Evolutionary conservation across 1,284 basidiomycete species (phyloP).

Genomic region (Apiotrichum mycotoxinovorans): DNA sequence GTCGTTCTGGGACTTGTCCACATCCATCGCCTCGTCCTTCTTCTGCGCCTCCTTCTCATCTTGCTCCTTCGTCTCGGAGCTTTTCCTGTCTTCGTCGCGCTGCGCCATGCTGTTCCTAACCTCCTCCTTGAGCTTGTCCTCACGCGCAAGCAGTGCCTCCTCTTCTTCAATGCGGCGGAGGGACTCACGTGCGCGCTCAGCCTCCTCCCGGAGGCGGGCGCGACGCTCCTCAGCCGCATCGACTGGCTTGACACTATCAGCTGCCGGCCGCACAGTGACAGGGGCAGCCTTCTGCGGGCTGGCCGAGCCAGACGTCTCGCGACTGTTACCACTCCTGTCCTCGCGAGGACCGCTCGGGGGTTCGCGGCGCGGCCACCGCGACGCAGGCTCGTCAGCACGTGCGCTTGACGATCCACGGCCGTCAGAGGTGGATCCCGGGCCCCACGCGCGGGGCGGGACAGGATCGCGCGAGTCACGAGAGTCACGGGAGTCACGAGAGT

Average conservation of each 20-base stretch:
- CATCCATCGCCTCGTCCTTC: background rate
- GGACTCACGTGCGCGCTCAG: slow-evolving; percentile 13
- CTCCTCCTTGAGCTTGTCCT: slow-evolving; percentile 6
- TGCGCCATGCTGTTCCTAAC: background rate
- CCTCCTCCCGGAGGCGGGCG: slow-evolving; percentile 20
- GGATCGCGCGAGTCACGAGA: background rate
- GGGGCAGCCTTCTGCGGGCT: background rate
- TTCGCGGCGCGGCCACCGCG: background rate
- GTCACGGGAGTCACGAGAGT: background rate
- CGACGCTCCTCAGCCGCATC: slow-evolving; percentile 5
- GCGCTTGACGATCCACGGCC: too few relatives aligned
- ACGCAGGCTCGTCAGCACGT: background rate
- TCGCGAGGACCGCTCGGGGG: background rate
- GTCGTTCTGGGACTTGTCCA: background rate
- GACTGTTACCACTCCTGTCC: background rate
- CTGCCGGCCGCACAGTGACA: background rate
- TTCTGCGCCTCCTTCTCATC: background rate
- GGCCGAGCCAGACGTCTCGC: background rate
- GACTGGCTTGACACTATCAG: background rate
- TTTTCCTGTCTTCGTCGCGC: slow-evolving; percentile 11
- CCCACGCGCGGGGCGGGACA: background rate
- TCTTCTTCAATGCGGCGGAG: slow-evolving; percentile 17
- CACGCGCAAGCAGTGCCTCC: slow-evolving; percentile 18
- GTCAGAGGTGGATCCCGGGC: background rate
- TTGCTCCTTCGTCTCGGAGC: too few relatives aligned